These are phyloP conservation scores for Diplogelasinospora grovesii DNA, from an alignment of 495 filamentous ascomycete species.

Conservation along the genomic window DNA sequence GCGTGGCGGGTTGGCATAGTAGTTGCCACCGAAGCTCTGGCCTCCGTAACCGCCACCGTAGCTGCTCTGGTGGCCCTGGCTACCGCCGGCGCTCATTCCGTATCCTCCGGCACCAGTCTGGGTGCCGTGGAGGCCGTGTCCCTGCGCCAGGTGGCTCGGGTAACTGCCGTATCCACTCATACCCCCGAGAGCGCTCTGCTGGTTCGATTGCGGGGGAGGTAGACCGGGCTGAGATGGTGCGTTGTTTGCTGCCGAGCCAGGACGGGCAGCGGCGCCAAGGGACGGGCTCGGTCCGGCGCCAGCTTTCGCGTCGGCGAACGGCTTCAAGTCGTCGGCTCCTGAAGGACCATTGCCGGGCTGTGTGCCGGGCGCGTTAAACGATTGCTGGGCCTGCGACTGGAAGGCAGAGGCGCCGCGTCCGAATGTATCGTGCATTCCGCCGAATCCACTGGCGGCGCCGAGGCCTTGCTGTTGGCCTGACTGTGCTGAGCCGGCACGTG, in stretches of 20 bases:
- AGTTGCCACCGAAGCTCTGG: slow-evolving; percentile 44
- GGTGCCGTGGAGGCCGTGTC: slow-evolving; percentile 53
- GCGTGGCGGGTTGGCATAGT: slow-evolving; percentile 47
- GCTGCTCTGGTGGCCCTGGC: slow-evolving; percentile 58
- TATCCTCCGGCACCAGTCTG: slow-evolving; percentile 62
- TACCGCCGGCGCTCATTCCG: slow-evolving; percentile 59
- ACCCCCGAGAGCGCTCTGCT: slow-evolving; percentile 34
- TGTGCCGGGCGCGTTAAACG: slow-evolving; percentile 56
- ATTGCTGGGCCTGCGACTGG: slow-evolving; percentile 59
- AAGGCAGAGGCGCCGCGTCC: slow-evolving; percentile 56
- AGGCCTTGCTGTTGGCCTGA: slow-evolving; percentile 62
- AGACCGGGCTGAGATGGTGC: slow-evolving; percentile 59
- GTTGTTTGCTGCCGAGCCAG: slow-evolving; percentile 77
- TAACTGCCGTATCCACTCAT: slow-evolving; percentile 67
- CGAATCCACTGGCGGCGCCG: slow-evolving; percentile 57
- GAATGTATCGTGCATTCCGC: slow-evolving; percentile 72
- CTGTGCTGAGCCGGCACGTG: slow-evolving; percentile 67
- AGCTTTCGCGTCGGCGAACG: slow-evolving; percentile 61
- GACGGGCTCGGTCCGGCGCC: slow-evolving; percentile 76
- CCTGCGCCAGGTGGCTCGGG: slow-evolving; percentile 55
- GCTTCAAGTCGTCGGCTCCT: slow-evolving; percentile 67
- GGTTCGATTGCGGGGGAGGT: slow-evolving; percentile 68
- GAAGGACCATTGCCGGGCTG: slow-evolving; percentile 39
- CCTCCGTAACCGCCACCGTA: slow-evolving; percentile 49
- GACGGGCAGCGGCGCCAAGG: slow-evolving; percentile 69